Evolutionary conservation across 768 basidiomycete species (phyloP), one percentile per base, ranked within the genome.

Genomic region (Mycena crocata): DNA sequence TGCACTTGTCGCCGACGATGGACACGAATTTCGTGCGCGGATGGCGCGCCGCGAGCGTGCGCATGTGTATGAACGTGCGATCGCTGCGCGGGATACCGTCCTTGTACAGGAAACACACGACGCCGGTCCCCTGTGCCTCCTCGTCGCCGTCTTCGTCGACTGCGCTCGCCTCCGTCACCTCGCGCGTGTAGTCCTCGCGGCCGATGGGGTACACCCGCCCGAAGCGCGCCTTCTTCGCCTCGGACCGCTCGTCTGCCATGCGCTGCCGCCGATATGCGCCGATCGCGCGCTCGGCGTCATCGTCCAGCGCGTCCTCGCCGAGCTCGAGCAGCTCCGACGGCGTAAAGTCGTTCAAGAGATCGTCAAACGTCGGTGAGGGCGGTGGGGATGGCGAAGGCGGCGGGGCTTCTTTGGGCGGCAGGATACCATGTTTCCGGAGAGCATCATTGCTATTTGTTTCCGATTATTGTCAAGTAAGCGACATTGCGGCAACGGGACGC

Each of bases 1-100:
- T 98, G 81, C 95, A 97, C 78, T 95, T 95, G 80, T 94, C 88
- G 39, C 96, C 95, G 5, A 96, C 89, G 72, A 99, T 99, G 14
- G 94, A 95, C 66, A 98, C 92, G 71, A 99, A 98, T 80, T 99
- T 99, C 14, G 96, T 93, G 50, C 91, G 90, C 2, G 96, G 94
- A 77, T 97, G 92, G 57, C 89, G 87, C n/a, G 82, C 82, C 2
- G 98, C 95, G 7, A 99, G 84, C 0, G 83, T 83, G 6, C 83
- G 83, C 30, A 99, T 79, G 56, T 96, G 90, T 30, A 84, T 79
- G 56, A 86, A 87, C 14, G 96, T 83, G 49, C 90, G 90, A 65
- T 95, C 91, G 61, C 93, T 95, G 59, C 90, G 87, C 21, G 92
- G 90, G 35, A 97, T 85, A 5, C 92, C 91, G 72, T 98, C 96